phyloP scores from a whole-genome alignment of 192 early-diverging fungal genomes.

The Podila epicladia region DNA sequence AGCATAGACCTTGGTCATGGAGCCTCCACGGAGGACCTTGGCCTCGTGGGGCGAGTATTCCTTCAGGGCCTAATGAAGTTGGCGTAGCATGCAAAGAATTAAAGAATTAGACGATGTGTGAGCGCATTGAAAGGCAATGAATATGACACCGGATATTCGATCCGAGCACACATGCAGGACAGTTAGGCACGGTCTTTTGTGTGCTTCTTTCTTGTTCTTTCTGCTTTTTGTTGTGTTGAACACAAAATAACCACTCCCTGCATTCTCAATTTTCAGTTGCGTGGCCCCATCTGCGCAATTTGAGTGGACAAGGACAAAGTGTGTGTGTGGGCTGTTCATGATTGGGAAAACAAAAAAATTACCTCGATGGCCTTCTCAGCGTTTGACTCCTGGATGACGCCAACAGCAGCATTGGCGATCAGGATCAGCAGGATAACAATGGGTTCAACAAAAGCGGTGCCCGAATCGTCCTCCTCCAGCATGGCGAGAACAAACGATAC shows the following conservation, averaged over 20 bases:
- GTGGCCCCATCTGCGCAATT: no score
- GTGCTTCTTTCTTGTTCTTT: no score
- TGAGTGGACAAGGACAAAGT: background rate
- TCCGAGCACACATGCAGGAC: background rate
- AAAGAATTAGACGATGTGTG: background rate
- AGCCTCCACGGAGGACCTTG: conserved; percentile 85
- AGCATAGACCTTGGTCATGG: conserved; percentile 72
- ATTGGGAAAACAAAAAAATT: background rate
- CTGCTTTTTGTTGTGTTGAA: no score
- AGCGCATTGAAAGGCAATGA: background rate
- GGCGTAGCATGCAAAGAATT: conserved; percentile 1
- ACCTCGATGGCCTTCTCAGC: conserved; percentile 98
- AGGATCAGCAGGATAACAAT: conserved; percentile 97
- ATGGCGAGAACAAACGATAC: conserved; percentile 94
- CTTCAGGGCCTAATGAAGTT: conserved; percentile 75
- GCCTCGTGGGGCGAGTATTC: conserved; percentile 98
- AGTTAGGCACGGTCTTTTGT: no score
- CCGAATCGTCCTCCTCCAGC: conserved; percentile 78
- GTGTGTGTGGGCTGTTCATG: no score
- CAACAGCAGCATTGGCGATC: conserved; percentile 97
- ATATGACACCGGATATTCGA: background rate
- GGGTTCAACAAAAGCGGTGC: conserved; percentile 97
- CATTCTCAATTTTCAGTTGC: no score
- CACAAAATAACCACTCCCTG: no score
- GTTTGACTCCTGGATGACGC: conserved; percentile 95